Evolutionary conservation across 2,329 filamentous ascomycete species (phyloP).

Genomic region (Dothistroma septosporum): DNA sequence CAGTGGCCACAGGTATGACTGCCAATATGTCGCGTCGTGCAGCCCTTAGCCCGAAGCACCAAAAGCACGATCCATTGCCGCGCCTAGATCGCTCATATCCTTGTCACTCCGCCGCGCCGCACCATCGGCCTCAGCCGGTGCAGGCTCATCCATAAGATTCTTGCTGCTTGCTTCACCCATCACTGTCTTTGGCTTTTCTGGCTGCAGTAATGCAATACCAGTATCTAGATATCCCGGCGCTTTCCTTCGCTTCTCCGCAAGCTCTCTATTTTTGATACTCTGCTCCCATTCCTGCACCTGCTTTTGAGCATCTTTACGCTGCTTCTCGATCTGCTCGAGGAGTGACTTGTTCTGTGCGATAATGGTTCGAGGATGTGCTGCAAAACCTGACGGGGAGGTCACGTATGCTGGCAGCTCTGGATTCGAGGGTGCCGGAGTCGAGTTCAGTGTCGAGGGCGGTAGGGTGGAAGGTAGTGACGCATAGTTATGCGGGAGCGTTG

Average conservation of each 20-base stretch:
- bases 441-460: slow-evolving; percentile 64
- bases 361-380: slow-evolving; percentile 84
- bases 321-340: slow-evolving; percentile 66
- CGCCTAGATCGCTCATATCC: slow-evolving; percentile 32
- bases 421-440: slow-evolving; percentile 34
- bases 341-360: slow-evolving; percentile 75
- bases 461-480: slow-evolving; percentile 82
- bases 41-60: slow-evolving; percentile 11
- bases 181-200: slow-evolving; percentile 47
- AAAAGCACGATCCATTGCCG: slow-evolving; percentile 37
- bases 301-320: slow-evolving; percentile 63
- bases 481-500: slow-evolving; percentile 93
- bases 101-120: slow-evolving; percentile 16
- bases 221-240: slow-evolving; percentile 80
- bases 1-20: no score
- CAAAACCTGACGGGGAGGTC: slow-evolving; percentile 68
- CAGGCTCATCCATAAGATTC: slow-evolving; percentile 27
- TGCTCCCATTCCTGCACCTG: slow-evolving; percentile 69
- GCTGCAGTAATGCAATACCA: slow-evolving; percentile 64
- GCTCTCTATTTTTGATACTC: slow-evolving; percentile 58
- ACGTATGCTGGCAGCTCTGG: slow-evolving; percentile 62
- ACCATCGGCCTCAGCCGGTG: slow-evolving; percentile 7
- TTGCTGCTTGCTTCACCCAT: slow-evolving; percentile 12
- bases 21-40: slow-evolving; percentile 25
- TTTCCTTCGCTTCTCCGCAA: slow-evolving; percentile 73